A percentile compares a stretch with the other conserved stretches of the same genome.
Conservation (phyloP, 148 eudicot species). For the Mesembryanthemum crystallinum region DNA sequence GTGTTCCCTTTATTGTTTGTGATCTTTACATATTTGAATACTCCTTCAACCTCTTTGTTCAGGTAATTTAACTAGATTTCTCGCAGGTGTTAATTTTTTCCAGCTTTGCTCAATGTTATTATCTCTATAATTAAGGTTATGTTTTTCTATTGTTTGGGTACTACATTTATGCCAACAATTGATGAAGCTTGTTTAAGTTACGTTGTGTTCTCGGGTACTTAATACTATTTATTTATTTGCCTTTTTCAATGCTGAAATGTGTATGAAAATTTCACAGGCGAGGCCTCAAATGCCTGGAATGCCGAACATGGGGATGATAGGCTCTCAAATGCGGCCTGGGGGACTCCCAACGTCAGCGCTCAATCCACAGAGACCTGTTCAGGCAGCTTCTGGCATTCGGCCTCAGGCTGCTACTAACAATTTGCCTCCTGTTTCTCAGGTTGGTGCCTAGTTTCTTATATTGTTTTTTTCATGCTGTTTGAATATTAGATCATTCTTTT, state of each 20-base stretch:
- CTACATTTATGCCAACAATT: not conserved
- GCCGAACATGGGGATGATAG: constrained; percentile 47
- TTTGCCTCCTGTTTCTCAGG: constrained; percentile 53
- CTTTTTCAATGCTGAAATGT: not conserved
- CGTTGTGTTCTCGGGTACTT: not conserved
- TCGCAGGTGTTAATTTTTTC: not conserved
- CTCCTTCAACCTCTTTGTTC: not conserved
- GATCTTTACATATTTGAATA: too few species aligned
- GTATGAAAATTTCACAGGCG: constrained; percentile 32
- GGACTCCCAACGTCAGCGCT: constrained; percentile 41
- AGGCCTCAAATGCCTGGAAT: constrained; percentile 53
- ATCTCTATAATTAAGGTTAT: too few species aligned
- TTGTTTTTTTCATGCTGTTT: not conserved
- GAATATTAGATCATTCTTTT: not conserved
- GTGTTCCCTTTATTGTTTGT: too few species aligned
- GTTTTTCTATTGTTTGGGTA: too few species aligned
- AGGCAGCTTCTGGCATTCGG: constrained; percentile 44
- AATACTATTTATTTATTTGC: not conserved
- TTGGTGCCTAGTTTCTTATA: constrained; percentile 25
- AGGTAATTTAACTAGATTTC: not conserved
- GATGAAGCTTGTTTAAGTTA: not conserved
- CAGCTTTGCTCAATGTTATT: not conserved
- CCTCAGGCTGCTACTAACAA: constrained; percentile 42
- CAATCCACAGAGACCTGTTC: constrained; percentile 63
- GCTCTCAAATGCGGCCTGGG: constrained; percentile 50